Conservation (phyloP, 768 basidiomycete genomes). For the Russula olivacea region DNA sequence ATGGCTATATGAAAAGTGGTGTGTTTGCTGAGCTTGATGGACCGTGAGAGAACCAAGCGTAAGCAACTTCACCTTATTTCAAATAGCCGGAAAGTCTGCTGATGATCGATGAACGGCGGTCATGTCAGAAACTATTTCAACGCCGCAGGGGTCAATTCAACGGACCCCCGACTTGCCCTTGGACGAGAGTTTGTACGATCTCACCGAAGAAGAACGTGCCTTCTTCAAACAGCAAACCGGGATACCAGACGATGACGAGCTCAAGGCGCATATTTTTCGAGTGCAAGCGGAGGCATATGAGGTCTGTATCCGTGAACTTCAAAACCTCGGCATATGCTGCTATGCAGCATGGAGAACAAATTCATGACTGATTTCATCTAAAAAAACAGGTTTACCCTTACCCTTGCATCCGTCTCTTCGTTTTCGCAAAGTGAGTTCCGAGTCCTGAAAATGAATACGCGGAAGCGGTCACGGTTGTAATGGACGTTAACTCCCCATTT, state of each 20-base stretch:
- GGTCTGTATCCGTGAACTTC: constrained; percentile 6
- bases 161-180: background rate
- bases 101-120: too few relatives aligned
- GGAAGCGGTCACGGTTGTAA: background rate
- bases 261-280: constrained; percentile 31
- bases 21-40: too few relatives aligned
- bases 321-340: background rate
- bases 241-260: constrained; percentile 31
- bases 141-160: background rate
- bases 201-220: constrained; percentile 21
- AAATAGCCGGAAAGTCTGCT: too few relatives aligned
- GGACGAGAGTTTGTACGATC: constrained; percentile 7
- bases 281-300: constrained; percentile 32
- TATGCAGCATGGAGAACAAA: background rate
- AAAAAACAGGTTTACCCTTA: constrained; percentile 5
- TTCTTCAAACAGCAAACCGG: constrained; percentile 29
- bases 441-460: background rate
- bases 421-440: constrained; percentile 7
- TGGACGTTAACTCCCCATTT: background rate
- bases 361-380: background rate
- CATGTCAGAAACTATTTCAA: background rate
- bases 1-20: too few relatives aligned
- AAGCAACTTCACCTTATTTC: too few relatives aligned
- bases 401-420: constrained; percentile 10
- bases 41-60: too few relatives aligned